These are phyloP conservation scores for Solanum pimpinellifolium DNA, from an alignment of 257 asterid genomes.

Conservation along the genomic window DNA sequence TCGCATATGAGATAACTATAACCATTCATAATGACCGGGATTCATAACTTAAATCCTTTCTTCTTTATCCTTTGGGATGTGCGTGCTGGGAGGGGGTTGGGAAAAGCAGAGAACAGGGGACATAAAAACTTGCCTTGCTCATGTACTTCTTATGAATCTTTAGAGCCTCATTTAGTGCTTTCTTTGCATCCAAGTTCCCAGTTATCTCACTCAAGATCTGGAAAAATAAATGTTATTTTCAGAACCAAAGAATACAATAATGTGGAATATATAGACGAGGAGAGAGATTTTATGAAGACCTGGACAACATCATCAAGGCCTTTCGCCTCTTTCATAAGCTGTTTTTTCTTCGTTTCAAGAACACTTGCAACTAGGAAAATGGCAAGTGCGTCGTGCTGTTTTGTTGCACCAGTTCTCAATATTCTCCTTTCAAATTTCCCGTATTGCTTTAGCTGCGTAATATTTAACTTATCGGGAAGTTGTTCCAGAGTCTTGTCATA, in stretches of 20 bases:
- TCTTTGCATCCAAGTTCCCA: constrained; percentile 87
- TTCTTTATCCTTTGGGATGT: neutral
- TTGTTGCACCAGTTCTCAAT: constrained; percentile 54
- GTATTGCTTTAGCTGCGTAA: constrained; percentile 44
- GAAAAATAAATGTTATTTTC: neutral
- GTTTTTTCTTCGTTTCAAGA: constrained; percentile 73
- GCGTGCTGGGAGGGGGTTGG: neutral
- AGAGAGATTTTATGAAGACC: constrained; percentile 21
- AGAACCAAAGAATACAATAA: neutral
- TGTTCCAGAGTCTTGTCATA: constrained; percentile 34
- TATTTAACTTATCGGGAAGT: constrained; percentile 17
- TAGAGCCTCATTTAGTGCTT: constrained; percentile 63
- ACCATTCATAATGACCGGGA: neutral
- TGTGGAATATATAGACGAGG: neutral
- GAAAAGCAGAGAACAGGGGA: neutral
- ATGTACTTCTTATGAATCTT: constrained; percentile 74
- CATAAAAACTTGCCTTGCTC: constrained; percentile 49
- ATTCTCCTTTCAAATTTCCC: constrained; percentile 80
- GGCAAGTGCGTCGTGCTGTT: constrained; percentile 70
- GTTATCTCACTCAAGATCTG: constrained; percentile 85
- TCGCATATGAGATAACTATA: neutral
- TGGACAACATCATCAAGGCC: constrained; percentile 87
- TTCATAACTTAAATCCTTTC: neutral
- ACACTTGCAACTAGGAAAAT: constrained; percentile 88
- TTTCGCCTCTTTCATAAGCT: constrained; percentile 70